Percentiles rank a stretch among this genome's conserved stretches.
phyloP scores from a whole-genome alignment of 2,329 filamentous ascomycete genomes.

The Teratosphaeria epicoccoides region DNA sequence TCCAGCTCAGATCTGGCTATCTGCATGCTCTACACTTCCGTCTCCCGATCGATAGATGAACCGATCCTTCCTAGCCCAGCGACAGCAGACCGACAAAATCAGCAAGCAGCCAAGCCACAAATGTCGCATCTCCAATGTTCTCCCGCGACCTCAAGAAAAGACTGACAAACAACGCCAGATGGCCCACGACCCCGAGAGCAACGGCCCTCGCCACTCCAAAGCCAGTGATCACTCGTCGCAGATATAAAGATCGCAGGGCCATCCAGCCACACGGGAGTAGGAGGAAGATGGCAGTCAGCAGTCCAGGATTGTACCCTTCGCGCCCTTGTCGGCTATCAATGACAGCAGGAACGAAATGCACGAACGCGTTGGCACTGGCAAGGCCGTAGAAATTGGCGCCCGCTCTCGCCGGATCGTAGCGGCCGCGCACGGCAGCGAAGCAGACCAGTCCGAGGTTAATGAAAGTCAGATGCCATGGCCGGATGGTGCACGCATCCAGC shows the following conservation, averaged over 20 bases:
- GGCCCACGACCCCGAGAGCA: background rate
- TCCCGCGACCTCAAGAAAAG: background rate
- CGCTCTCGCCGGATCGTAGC: background rate
- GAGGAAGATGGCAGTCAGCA: background rate
- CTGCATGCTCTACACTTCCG: background rate
- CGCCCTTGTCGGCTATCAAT: background rate
- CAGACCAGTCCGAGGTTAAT: background rate
- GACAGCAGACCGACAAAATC: background rate
- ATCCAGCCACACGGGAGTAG: background rate
- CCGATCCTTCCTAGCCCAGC: background rate
- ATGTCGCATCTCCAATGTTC: background rate
- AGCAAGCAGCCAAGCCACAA: background rate
- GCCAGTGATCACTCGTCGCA: background rate
- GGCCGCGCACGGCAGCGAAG: background rate
- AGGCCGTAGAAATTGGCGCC: background rate
- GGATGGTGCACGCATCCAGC: background rate
- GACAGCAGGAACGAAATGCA: background rate
- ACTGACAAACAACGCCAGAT: background rate
- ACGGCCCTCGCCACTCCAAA: background rate
- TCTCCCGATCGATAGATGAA: too few relatives aligned
- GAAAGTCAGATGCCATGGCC: background rate
- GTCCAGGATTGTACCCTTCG: background rate
- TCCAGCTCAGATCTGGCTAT: background rate
- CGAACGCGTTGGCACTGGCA: background rate
- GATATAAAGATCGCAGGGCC: background rate